Evolutionary conservation across 495 filamentous ascomycete species (phyloP).

Genomic region (Penicillium verhagenii): DNA sequence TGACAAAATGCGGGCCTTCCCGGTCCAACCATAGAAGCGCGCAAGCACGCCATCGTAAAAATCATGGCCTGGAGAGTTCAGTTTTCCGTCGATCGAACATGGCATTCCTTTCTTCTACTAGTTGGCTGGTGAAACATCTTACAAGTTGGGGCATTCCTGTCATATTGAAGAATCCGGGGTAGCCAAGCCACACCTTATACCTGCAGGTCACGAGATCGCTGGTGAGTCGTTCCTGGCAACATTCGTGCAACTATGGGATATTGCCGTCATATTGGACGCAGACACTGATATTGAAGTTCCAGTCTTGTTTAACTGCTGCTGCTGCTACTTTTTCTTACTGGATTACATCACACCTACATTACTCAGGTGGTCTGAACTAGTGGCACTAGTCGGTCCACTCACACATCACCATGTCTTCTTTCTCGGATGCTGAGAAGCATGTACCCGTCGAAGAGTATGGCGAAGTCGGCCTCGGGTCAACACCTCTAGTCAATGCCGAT

Average conservation of each 20-base stretch:
- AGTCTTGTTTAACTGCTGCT: no score
- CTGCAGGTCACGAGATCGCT: conserved; percentile 12
- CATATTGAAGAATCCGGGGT: conserved; percentile 1
- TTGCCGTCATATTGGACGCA: not conserved
- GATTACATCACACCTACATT: no score
- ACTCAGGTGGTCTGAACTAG: no score
- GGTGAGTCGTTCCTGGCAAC: not conserved
- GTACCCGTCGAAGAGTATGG: conserved; percentile 10
- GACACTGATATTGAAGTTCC: not conserved
- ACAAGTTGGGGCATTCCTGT: not conserved
- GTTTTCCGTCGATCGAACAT: conserved; percentile 2
- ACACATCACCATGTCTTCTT: conserved; percentile 7
- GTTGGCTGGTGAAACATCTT: not conserved
- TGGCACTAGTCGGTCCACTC: not conserved
- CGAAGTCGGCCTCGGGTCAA: conserved; percentile 1
- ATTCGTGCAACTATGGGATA: no score
- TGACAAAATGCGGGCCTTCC: not conserved
- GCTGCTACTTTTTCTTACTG: no score
- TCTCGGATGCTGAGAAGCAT: conserved; percentile 29
- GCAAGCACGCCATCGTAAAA: conserved; percentile 23
- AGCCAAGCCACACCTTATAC: no score
- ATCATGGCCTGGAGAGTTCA: not conserved
- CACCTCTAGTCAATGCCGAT: conserved; percentile 27
- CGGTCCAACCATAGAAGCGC: conserved; percentile 8
- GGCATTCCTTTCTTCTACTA: not conserved